These are phyloP conservation scores for Backusella parvicylindrica DNA, from an alignment of 192 early-diverging fungal species.

Conservation along the genomic window DNA sequence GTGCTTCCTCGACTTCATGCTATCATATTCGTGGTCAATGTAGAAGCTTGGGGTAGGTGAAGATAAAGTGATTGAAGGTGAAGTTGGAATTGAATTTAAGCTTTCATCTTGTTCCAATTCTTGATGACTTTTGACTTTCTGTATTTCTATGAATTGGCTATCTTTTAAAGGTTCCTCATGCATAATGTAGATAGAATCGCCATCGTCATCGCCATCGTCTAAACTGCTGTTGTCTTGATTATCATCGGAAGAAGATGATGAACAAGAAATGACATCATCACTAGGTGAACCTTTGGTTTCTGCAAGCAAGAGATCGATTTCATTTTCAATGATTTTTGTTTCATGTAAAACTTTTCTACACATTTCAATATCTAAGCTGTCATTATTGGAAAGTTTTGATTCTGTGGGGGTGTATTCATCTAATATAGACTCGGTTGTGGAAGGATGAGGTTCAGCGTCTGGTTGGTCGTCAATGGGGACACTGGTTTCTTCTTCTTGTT, in stretches of 20 bases:
- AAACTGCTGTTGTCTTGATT: no score
- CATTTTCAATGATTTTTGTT: not conserved
- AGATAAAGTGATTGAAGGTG: not conserved
- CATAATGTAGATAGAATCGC: not conserved
- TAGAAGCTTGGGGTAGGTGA: not conserved
- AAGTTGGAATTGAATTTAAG: not conserved
- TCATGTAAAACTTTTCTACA: not conserved
- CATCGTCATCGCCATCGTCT: not conserved
- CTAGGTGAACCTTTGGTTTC: not conserved
- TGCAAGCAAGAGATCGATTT: not conserved
- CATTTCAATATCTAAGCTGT: not conserved
- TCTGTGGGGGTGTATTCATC: not conserved
- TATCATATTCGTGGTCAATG: not conserved
- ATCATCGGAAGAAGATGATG: no score
- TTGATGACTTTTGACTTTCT: not conserved
- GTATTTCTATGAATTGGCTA: not conserved
- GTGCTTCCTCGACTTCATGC: not conserved
- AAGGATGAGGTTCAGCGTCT: not conserved
- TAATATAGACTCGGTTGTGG: not conserved
- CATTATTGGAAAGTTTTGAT: not conserved
- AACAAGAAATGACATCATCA: not conserved
- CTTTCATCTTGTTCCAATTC: not conserved
- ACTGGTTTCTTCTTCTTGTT: not conserved
- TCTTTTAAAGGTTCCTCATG: not conserved
- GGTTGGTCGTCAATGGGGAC: not conserved